Evolutionary conservation across 2,329 filamentous ascomycete genomes (phyloP), one percentile per base, ranked within the genome.

Genomic region (Pseudogymnoascus sp.): DNA sequence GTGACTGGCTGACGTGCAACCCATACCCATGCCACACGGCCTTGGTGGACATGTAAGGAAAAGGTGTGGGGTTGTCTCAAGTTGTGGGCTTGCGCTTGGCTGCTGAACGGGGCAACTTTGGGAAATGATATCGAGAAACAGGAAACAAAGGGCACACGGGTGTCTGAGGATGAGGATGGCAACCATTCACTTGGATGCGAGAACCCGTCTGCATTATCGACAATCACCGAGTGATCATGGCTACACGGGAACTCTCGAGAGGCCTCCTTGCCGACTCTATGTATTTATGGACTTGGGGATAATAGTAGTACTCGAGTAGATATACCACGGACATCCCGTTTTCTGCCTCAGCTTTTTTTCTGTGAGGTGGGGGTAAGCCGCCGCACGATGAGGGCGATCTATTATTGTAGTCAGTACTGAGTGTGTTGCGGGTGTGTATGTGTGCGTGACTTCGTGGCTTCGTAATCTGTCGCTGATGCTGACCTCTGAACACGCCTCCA

Each of bases 111-210:
- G 14, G 23, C 44, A 50, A n/a, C 44, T 28, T 50, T 50, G 23
- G 44, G 44, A 50, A 50, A 50, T 50, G 44, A 50, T 50, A 50
- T 50, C 44, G 44, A 50, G 44, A 50, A 50, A 50, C 23, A 50
- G 23, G 44, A 50, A 50, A 50, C 44, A 50, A 28, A 50, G 23
- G 44, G 23, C 44, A 50, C 44, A 50, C 44, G 23, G 44, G 44
- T 28, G 44, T 50, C 7, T 50, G 44, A 16, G 44, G 23, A 50
- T 50, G 44, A 16, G 44, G 23, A 50, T 50, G 44, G 44, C 14
- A 50, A 50, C 44, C 44, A 50, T 50, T 50, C 23, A 50, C 10
- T 5, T 50, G 23, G 44, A 28, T 50, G 44, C 23, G 44, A 50
- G 44, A 28, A 50, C 44, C 23, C 23, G 23, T 16, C 44, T n/a